These are phyloP conservation scores for Seiridium cupressi DNA, from an alignment of 2,329 filamentous ascomycete genomes.

Conservation along the genomic window DNA sequence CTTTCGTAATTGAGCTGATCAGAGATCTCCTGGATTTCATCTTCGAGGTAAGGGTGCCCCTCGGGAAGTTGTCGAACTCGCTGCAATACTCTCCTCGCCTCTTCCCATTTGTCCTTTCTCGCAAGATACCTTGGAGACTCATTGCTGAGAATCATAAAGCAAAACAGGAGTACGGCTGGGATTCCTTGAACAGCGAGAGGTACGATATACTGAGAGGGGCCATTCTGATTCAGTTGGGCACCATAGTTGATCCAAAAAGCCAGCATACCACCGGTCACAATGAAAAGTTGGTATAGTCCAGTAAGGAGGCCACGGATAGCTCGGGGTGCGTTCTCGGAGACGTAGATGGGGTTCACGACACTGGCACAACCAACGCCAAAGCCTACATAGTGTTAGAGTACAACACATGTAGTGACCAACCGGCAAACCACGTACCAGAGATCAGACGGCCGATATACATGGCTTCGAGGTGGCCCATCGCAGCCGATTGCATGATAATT, in stretches of 20 bases:
- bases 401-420: too few relatives aligned
- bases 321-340: constrained; percentile 42
- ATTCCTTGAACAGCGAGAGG: constrained; percentile 63
- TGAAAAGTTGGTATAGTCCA: constrained; percentile 45
- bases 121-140: constrained; percentile 66
- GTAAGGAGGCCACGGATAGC: constrained; percentile 42
- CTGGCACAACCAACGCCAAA: constrained; percentile 42
- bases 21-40: constrained; percentile 60
- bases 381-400: constrained; percentile 15
- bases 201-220: constrained; percentile 46
- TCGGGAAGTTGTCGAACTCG: constrained; percentile 53
- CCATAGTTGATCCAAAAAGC: constrained; percentile 53
- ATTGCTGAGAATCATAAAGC: constrained; percentile 60
- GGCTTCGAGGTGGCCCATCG: constrained; percentile 52
- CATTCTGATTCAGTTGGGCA: constrained; percentile 32
- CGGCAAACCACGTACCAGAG: constrained; percentile 32
- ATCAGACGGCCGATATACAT: constrained; percentile 62
- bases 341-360: constrained; percentile 41
- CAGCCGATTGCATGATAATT: constrained; percentile 59
- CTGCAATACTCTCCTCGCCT: constrained; percentile 52
- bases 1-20: constrained; percentile 62
- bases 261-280: constrained; percentile 41
- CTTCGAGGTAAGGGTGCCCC: constrained; percentile 53
- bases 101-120: constrained; percentile 63
- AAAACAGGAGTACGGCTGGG: constrained; percentile 57